Evolutionary conservation across 257 asterid species (phyloP).

Genomic region (Solanum verrucosum): DNA sequence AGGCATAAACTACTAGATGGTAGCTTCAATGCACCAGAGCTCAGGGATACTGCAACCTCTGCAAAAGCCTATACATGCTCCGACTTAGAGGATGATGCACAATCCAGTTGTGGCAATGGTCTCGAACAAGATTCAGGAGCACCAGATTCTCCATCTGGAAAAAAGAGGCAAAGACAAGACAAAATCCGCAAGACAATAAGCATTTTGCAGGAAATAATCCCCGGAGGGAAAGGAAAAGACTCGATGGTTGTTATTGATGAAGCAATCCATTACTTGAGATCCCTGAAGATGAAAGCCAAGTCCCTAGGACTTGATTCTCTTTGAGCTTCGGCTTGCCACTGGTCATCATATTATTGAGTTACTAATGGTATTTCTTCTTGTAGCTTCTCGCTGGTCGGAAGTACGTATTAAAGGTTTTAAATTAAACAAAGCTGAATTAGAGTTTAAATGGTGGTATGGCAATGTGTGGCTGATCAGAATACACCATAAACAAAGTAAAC

Average conservation of each 20-base stretch:
- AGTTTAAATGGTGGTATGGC: background rate
- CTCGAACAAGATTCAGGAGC: constrained; percentile 9
- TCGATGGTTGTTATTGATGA: constrained; percentile 55
- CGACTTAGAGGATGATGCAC: constrained; percentile 52
- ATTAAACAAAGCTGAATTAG: background rate
- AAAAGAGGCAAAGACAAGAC: constrained; percentile 48
- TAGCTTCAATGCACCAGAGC: constrained; percentile 11
- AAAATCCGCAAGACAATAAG: constrained; percentile 44
- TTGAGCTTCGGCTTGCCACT: constrained; percentile 8
- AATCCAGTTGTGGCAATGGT: constrained; percentile 43
- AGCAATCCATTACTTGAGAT: constrained; percentile 62
- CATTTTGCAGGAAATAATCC: constrained; percentile 53
- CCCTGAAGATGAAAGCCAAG: constrained; percentile 61
- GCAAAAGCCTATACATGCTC: constrained; percentile 19
- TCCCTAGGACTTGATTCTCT: constrained; percentile 50
- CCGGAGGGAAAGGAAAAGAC: constrained; percentile 52
- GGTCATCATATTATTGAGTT: constrained; percentile 2
- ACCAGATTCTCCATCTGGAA: constrained; percentile 15
- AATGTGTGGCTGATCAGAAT: background rate
- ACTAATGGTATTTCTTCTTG: background rate
- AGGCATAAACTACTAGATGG: constrained; percentile 41
- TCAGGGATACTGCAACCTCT: constrained; percentile 8
- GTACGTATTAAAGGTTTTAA: background rate
- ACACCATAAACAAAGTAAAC: background rate
- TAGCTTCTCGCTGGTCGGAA: background rate